These are phyloP conservation scores for Penicillium flavigenum DNA, from an alignment of 495 filamentous ascomycete species.

Conservation along the genomic window DNA sequence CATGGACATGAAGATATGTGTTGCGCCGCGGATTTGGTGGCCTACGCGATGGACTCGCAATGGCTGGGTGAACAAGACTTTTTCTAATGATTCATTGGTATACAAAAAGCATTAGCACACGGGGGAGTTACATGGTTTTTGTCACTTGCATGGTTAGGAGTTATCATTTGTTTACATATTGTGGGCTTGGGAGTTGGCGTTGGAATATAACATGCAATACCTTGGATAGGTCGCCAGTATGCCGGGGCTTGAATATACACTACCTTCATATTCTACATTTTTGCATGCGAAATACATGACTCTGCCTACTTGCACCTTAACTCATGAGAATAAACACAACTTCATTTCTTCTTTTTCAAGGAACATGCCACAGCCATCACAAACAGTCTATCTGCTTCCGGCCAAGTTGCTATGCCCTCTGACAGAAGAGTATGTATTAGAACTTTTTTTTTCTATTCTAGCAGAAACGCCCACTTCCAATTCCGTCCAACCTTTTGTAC, in stretches of 20 bases:
- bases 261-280: neutral
- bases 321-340: neutral
- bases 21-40: slow-evolving; percentile 49
- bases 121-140: neutral
- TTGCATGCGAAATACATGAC: neutral
- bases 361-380: neutral
- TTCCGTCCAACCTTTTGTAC: neutral
- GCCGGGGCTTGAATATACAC: neutral
- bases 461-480: neutral
- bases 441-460: neutral
- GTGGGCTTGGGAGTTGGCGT: neutral
- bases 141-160: neutral
- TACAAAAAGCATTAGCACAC: slow-evolving; percentile 1
- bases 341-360: no score
- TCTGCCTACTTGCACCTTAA: neutral
- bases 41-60: slow-evolving; percentile 47
- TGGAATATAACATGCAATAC: neutral
- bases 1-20: slow-evolving; percentile 48
- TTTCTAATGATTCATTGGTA: slow-evolving; percentile 23
- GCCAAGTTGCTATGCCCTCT: neutral
- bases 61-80: slow-evolving; percentile 47
- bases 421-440: neutral
- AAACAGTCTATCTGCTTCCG: neutral
- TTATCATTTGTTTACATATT: slow-evolving; percentile 2
- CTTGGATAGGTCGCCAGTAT: neutral